Percentiles rank a stretch among this genome's conserved stretches.
These are phyloP conservation scores for Geotrichum aggregatum DNA, from an alignment of 1,139 yeast genomes.

Conservation along the genomic window DNA sequence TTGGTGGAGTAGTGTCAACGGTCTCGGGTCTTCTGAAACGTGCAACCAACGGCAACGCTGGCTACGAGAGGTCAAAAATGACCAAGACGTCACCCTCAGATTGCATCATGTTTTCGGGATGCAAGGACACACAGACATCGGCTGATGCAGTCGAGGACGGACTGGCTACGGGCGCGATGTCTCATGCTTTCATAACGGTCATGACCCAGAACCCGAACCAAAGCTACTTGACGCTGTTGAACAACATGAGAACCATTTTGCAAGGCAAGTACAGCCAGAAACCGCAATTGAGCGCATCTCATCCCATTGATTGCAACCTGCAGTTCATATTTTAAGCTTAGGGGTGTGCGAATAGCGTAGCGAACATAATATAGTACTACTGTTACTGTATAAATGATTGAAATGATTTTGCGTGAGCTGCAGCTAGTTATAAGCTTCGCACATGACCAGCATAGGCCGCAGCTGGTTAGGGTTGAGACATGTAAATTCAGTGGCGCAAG, in stretches of 20 bases:
- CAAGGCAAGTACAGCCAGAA: conserved; percentile 72
- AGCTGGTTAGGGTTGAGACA: too few relatives aligned
- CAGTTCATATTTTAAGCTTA: conserved; percentile 51
- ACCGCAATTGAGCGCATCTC: conserved; percentile 82
- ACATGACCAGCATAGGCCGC: too few relatives aligned
- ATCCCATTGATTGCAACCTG: conserved; percentile 76
- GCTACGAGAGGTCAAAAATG: conserved; percentile 46
- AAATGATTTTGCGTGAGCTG: too few relatives aligned
- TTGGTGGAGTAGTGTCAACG: conserved; percentile 50
- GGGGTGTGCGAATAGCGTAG: too few relatives aligned
- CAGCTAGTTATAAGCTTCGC: too few relatives aligned
- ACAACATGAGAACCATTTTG: conserved; percentile 72
- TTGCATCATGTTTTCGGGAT: conserved; percentile 80
- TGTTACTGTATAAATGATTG: too few relatives aligned
- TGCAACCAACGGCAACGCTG: conserved; percentile 41
- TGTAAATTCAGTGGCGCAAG: too few relatives aligned
- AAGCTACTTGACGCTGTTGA: conserved; percentile 69
- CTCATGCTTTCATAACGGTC: conserved; percentile 78
- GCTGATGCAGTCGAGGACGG: conserved; percentile 85
- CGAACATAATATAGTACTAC: too few relatives aligned
- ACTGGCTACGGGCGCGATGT: conserved; percentile 87
- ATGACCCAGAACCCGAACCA: conserved; percentile 66
- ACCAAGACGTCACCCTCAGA: conserved; percentile 83
- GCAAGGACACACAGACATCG: conserved; percentile 75
- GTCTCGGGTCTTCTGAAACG: conserved; percentile 51